phyloP scores from a whole-genome alignment of 805 yeast genomes.

The Teunomyces atbi region DNA sequence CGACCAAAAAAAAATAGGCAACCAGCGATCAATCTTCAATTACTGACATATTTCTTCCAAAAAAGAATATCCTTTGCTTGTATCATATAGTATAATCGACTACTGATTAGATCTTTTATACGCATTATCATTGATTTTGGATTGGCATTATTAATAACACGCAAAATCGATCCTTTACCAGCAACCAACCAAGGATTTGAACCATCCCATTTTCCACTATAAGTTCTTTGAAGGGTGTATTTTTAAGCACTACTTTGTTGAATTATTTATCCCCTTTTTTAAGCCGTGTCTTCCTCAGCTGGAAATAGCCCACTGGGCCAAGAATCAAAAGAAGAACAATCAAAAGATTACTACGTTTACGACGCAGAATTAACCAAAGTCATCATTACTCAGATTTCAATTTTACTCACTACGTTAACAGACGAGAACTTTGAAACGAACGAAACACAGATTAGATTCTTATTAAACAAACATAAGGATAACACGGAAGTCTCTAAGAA shows the following conservation, averaged over 20 bases:
- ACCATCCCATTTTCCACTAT: not conserved
- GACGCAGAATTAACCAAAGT: slow-evolving; percentile 36
- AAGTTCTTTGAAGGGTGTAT: slow-evolving; percentile 4
- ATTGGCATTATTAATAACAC: not conserved
- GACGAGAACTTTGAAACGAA: slow-evolving; percentile 39
- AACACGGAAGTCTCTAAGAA: slow-evolving; percentile 16
- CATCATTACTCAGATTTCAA: slow-evolving; percentile 51
- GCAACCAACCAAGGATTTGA: not conserved
- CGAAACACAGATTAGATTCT: slow-evolving; percentile 45
- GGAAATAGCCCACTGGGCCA: slow-evolving; percentile 4
- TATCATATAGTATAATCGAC: slow-evolving; percentile 23
- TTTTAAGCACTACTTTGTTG: slow-evolving; percentile 5
- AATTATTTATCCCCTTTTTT: not conserved
- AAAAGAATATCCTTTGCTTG: not conserved
- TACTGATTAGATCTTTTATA: slow-evolving; percentile 40
- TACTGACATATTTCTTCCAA: not conserved
- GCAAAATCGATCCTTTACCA: not conserved
- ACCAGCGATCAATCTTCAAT: not conserved
- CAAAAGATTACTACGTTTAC: slow-evolving; percentile 14
- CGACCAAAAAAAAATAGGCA: slow-evolving; percentile 5
- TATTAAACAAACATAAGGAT: slow-evolving; percentile 31
- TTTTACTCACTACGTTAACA: slow-evolving; percentile 46
- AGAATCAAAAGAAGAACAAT: slow-evolving; percentile 2
- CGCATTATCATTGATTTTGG: slow-evolving; percentile 2
- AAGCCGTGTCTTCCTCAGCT: slow-evolving; percentile 35